Evolutionary conservation across 768 basidiomycete genomes (phyloP).

Genomic region (Suillus occidentalis): DNA sequence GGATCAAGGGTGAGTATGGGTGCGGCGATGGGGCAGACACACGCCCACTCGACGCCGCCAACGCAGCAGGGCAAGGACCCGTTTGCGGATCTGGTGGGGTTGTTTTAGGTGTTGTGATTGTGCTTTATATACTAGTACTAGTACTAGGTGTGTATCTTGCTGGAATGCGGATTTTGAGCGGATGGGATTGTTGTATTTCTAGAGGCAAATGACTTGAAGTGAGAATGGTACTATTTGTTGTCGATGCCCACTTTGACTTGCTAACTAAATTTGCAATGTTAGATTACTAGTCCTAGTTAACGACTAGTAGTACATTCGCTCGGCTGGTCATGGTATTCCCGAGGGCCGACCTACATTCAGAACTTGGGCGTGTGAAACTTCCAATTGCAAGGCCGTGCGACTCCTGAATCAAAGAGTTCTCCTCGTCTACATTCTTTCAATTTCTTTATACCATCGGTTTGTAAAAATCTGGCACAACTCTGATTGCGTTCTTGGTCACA

Average conservation of each 20-base stretch:
- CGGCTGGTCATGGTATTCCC: no score
- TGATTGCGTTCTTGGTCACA: not conserved
- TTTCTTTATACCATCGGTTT: not conserved
- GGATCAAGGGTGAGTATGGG: constrained; percentile 8
- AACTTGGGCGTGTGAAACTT: no score
- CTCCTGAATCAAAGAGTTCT: not conserved
- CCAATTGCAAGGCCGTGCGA: no score
- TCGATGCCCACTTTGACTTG: not conserved
- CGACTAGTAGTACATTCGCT: no score
- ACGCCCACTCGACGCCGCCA: constrained; percentile 23
- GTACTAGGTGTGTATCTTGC: not conserved
- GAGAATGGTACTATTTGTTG: not conserved
- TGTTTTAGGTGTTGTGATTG: constrained; percentile 49
- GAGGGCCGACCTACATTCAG: no score
- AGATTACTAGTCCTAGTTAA: no score
- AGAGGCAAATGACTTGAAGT: not conserved
- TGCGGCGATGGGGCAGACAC: constrained; percentile 20
- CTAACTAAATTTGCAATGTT: no score
- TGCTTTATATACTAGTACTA: not conserved
- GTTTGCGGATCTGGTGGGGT: constrained; percentile 77
- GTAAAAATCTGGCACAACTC: not conserved
- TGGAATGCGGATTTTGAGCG: not conserved
- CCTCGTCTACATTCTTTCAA: not conserved
- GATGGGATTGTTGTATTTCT: not conserved
- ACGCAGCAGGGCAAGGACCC: constrained; percentile 65